Conservation (phyloP, 306 rosid genomes). For the Dalbergia oliveri region DNA sequence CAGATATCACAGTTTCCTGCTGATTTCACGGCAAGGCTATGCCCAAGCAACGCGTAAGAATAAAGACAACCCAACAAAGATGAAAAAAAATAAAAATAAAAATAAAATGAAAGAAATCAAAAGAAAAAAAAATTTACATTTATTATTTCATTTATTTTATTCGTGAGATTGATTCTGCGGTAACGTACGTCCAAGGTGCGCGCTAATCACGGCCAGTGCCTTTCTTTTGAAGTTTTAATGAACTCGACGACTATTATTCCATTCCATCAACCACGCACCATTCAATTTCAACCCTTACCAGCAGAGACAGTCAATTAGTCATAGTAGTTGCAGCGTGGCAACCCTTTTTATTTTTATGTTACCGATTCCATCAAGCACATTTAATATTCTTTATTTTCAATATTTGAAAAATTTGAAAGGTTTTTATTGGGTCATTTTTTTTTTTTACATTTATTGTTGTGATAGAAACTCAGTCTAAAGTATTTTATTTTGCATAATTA, state of each 20-base stretch:
- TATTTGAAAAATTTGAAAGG: neutral
- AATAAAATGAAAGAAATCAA: neutral
- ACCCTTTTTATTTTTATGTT: conserved; percentile 21
- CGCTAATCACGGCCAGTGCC: conserved; percentile 79
- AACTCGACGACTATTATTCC: conserved; percentile 46
- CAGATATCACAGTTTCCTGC: conserved; percentile 58
- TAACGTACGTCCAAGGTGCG: conserved; percentile 64
- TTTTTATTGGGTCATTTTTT: neutral
- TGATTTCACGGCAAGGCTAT: conserved; percentile 59
- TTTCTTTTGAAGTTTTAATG: conserved; percentile 56
- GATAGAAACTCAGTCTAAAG: too few relatives aligned
- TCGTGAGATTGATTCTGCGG: conserved; percentile 50
- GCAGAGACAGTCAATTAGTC: neutral
- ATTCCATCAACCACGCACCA: conserved; percentile 38
- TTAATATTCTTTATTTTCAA: neutral
- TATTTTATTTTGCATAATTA: too few relatives aligned
- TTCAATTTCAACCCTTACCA: conserved; percentile 52
- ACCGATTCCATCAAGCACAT: conserved; percentile 35
- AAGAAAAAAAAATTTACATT: neutral
- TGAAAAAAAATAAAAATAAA: neutral
- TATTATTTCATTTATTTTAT: conserved; percentile 5
- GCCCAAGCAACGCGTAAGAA: conserved; percentile 43
- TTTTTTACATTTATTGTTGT: too few relatives aligned
- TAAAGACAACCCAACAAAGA: conserved; percentile 36
- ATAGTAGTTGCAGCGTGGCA: conserved; percentile 39